phyloP scores from a whole-genome alignment of 2,329 filamentous ascomycete species.

The Aureobasidium sp. region DNA sequence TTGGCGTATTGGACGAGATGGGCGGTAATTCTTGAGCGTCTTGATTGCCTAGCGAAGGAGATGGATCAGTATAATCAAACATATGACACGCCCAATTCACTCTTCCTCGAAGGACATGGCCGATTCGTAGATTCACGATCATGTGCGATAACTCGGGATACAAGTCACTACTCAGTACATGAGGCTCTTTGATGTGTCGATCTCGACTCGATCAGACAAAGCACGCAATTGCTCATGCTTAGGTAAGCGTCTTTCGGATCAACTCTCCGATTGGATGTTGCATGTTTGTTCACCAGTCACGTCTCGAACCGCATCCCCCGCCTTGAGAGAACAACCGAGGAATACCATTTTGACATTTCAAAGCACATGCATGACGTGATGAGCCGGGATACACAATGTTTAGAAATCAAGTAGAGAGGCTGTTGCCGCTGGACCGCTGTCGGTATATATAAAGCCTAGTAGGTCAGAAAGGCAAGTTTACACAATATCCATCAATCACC shows the following conservation, averaged over 20 bases:
- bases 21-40: background rate
- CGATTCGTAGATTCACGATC: background rate
- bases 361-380: conserved; percentile 3
- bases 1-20: background rate
- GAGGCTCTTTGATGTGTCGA: background rate
- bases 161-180: background rate
- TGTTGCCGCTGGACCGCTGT: background rate
- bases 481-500: background rate
- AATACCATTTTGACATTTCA: background rate
- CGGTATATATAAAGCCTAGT: background rate
- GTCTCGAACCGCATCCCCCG: background rate
- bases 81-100: background rate
- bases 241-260: background rate
- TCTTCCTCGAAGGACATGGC: background rate
- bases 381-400: background rate
- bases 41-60: background rate
- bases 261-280: background rate
- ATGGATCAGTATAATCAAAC: background rate
- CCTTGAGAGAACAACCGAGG: background rate
- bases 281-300: background rate
- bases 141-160: background rate
- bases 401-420: background rate
- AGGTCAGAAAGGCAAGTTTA: background rate
- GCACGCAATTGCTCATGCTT: background rate
- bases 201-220: background rate